These are phyloP conservation scores for Tylopilus vinaceipallidus DNA, from an alignment of 768 basidiomycete species.

Conservation along the genomic window DNA sequence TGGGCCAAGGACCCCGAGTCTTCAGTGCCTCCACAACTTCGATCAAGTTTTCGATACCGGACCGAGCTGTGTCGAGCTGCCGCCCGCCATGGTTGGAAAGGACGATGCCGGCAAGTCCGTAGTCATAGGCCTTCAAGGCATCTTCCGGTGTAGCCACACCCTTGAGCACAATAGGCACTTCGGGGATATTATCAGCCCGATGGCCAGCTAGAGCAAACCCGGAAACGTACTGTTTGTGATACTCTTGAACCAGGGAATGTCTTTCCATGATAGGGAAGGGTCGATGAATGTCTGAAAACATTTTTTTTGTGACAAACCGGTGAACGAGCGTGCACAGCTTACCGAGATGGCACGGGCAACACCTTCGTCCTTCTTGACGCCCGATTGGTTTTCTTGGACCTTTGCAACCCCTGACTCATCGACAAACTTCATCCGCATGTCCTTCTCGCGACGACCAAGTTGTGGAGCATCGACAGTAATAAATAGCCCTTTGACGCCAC, in stretches of 20 bases:
- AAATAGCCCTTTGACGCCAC: constrained; percentile 87
- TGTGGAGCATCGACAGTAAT: constrained; percentile 96
- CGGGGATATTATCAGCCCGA: not conserved
- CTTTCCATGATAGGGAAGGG: constrained; percentile 75
- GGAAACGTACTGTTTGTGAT: constrained; percentile 57
- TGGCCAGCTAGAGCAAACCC: constrained; percentile 19
- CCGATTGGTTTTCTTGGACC: constrained; percentile 25
- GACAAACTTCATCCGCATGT: constrained; percentile 94
- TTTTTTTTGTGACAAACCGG: constrained; percentile 22
- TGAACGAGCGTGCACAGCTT: constrained; percentile 33
- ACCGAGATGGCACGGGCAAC: constrained; percentile 90
- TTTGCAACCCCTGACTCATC: constrained; percentile 45
- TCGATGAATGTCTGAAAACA: constrained; percentile 82
- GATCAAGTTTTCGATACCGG: constrained; percentile 79
- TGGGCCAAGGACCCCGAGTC: constrained; percentile 68
- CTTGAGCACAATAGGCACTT: constrained; percentile 85
- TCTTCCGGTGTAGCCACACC: constrained; percentile 83
- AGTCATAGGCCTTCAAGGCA: constrained; percentile 76
- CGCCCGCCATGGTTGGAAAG: constrained; percentile 81
- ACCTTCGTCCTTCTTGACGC: constrained; percentile 53
- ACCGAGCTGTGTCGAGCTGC: constrained; percentile 73
- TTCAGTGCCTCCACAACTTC: constrained; percentile 75
- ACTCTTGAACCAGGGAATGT: constrained; percentile 62
- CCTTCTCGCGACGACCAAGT: constrained; percentile 86
- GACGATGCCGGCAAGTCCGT: constrained; percentile 66